Evolutionary conservation across 768 basidiomycete genomes (phyloP).

Genomic region (Leucosporidium scottii): DNA sequence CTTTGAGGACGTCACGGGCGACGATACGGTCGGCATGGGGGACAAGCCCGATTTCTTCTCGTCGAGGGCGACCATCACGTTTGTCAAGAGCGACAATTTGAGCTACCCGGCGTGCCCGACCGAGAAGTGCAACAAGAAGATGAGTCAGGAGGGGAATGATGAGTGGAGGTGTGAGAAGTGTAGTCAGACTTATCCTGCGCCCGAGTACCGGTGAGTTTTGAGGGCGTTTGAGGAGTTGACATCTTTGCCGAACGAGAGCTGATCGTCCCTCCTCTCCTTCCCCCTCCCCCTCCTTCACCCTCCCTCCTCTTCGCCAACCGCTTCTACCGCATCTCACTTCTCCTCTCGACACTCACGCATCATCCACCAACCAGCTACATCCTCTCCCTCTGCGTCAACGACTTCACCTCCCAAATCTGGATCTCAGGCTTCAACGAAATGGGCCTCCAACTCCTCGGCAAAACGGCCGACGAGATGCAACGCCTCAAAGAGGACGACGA

Average conservation of each 20-base stretch:
- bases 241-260: not conserved
- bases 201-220: slow-evolving; percentile 67
- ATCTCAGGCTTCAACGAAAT: slow-evolving; percentile 92
- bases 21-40: slow-evolving; percentile 52
- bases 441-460: slow-evolving; percentile 66
- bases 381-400: slow-evolving; percentile 77
- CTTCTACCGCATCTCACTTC: no score
- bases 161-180: slow-evolving; percentile 93
- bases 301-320: no score
- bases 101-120: slow-evolving; percentile 83
- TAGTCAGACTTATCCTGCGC: slow-evolving; percentile 58
- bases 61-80: slow-evolving; percentile 72
- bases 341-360: slow-evolving; percentile 62
- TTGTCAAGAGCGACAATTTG: slow-evolving; percentile 67
- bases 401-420: slow-evolving; percentile 84
- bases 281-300: not conserved
- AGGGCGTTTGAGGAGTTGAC: not conserved
- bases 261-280: no score
- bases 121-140: slow-evolving; percentile 81
- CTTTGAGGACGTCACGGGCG: slow-evolving; percentile 68
- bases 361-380: slow-evolving; percentile 66
- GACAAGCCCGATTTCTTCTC: slow-evolving; percentile 78
- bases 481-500: slow-evolving; percentile 66
- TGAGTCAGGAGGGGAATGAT: slow-evolving; percentile 55
- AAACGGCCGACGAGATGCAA: slow-evolving; percentile 68